Evolutionary conservation across 805 yeast genomes (phyloP).

Genomic region (Candida insectalens): DNA sequence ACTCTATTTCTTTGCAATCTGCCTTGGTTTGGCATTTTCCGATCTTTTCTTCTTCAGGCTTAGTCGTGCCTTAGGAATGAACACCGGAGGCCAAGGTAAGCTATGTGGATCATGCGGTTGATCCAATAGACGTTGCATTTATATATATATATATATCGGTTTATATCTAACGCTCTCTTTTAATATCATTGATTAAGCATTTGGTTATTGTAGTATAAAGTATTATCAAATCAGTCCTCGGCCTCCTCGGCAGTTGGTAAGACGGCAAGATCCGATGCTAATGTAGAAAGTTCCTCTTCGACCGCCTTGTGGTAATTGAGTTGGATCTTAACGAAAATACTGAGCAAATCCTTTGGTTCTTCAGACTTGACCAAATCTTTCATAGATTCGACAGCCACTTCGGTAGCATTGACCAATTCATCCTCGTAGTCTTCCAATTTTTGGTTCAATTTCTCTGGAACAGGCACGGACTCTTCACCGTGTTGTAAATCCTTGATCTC

Average conservation of each 20-base stretch:
- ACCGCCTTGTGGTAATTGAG: slow-evolving; percentile 51
- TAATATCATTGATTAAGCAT: too few relatives aligned
- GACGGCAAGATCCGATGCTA: slow-evolving; percentile 34
- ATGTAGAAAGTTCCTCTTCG: slow-evolving; percentile 34
- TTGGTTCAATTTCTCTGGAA: slow-evolving; percentile 41
- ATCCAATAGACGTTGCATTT: neutral
- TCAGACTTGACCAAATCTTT: slow-evolving; percentile 59
- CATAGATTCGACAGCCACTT: slow-evolving; percentile 73
- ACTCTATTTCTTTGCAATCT: slow-evolving; percentile 64
- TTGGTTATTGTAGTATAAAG: too few relatives aligned
- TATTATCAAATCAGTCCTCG: too few relatives aligned
- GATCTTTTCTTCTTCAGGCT: slow-evolving; percentile 61
- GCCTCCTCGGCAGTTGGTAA: slow-evolving; percentile 24
- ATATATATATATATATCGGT: neutral
- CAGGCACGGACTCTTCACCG: slow-evolving; percentile 28
- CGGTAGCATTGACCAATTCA: slow-evolving; percentile 71
- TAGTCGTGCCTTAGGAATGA: slow-evolving; percentile 28
- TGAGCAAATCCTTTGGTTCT: slow-evolving; percentile 52
- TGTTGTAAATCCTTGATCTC: slow-evolving; percentile 32
- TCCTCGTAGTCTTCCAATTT: slow-evolving; percentile 57
- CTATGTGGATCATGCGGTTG: neutral
- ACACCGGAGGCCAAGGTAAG: slow-evolving; percentile 5
- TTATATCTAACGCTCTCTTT: too few relatives aligned
- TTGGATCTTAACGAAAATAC: slow-evolving; percentile 62
- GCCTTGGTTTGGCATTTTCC: slow-evolving; percentile 60